Evolutionary conservation across 345 rosid genomes (phyloP).

Genomic region (Pistacia integerrima): DNA sequence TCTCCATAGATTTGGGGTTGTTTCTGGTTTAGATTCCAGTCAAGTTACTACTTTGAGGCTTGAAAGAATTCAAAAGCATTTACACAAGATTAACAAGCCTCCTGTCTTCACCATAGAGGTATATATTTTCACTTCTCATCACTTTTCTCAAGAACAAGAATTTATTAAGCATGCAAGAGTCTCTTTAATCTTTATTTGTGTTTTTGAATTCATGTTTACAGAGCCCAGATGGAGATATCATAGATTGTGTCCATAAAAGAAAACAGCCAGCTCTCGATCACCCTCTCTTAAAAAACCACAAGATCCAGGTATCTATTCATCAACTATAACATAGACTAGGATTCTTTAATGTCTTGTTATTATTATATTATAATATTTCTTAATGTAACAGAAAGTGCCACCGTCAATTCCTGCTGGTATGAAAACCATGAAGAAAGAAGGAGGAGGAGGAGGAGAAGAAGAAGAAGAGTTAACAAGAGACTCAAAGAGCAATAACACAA

Average conservation of each 20-base stretch:
- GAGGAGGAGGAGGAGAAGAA: slow-evolving; percentile 6
- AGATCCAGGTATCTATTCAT: slow-evolving; percentile 68
- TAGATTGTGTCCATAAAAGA: slow-evolving; percentile 86
- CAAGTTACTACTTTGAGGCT: slow-evolving; percentile 78
- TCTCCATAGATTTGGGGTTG: slow-evolving; percentile 27
- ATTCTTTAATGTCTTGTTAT: not conserved
- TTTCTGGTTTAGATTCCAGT: slow-evolving; percentile 49
- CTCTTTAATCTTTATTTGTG: not conserved
- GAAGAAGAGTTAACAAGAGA: not conserved
- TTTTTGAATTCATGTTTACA: slow-evolving; percentile 15
- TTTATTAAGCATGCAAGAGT: not conserved
- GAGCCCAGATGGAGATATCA: slow-evolving; percentile 91
- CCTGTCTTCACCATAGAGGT: slow-evolving; percentile 84
- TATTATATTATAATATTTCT: no score
- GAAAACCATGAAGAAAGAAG: slow-evolving; percentile 30
- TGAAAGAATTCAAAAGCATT: slow-evolving; percentile 72
- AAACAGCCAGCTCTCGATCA: slow-evolving; percentile 96
- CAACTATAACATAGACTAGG: not conserved
- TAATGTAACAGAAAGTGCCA: slow-evolving; percentile 55
- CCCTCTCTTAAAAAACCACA: slow-evolving; percentile 87
- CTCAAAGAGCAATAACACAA: slow-evolving; percentile 18
- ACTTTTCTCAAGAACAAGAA: not conserved
- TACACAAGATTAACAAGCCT: slow-evolving; percentile 84
- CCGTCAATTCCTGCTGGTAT: slow-evolving; percentile 57
- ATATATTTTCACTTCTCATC: not conserved